Evolutionary conservation across 163 green algal genomes (phyloP), one percentile per base, ranked within the genome.

Genomic region (Volvox carteri): DNA sequence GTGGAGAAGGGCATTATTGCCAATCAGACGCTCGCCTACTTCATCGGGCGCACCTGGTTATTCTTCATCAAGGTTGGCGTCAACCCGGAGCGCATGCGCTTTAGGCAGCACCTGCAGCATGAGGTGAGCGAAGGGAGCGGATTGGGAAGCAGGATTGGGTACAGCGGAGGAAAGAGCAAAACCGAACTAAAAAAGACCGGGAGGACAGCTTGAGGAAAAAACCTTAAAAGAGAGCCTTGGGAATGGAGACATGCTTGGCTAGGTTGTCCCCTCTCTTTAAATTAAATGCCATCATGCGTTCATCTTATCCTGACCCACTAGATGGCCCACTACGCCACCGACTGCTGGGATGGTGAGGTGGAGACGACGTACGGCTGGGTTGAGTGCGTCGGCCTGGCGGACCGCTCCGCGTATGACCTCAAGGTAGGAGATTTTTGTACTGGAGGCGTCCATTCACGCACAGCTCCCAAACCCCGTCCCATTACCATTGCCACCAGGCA

Each of bases 261-360:
- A n/a, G n/a, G n/a, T n/a, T n/a, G n/a, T n/a, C n/a, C n/a, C n/a
- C n/a, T n/a, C n/a, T n/a, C n/a, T n/a, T n/a, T n/a, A n/a, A n/a
- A n/a, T n/a, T n/a, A n/a, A n/a, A n/a, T n/a, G n/a, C n/a, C n/a
- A n/a, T n/a, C n/a, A n/a, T n/a, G n/a, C n/a, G n/a, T n/a, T n/a
- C n/a, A n/a, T n/a, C 25, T 1, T 28, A 9, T 28, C 11, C 62
- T 7, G 54, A 21, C 74, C 76, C 8, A 11, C 85, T n/a, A 94
- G 91, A 96, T 97, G 94, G 94, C 94, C 0, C 96, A 98, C 92
- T 98, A 98, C 86, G 96, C 96, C 25, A 95, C 96, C 56, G 98
- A 99, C 94, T 99, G 98, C 96, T 99, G 98, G 98, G 98, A 99
- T 90, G 97, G 95, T 48, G 98, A 99, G 95, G 97, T 99, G 75